phyloP scores from a whole-genome alignment of 2,329 filamentous ascomycete species.

The Akanthomyces dipterigenus region DNA sequence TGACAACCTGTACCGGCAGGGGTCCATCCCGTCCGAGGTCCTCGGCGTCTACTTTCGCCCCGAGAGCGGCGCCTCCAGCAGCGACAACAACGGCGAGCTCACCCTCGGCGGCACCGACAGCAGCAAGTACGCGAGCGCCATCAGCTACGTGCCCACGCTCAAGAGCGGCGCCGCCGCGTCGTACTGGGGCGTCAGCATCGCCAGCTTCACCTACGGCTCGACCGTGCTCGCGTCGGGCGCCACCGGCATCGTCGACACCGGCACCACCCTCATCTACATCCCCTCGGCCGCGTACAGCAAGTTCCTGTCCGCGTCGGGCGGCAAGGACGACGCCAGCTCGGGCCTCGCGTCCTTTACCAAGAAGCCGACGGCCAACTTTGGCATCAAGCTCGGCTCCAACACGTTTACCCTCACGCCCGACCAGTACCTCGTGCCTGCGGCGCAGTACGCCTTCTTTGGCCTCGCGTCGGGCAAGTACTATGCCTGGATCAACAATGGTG shows the following conservation, averaged over 20 bases:
- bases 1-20: constrained; percentile 22
- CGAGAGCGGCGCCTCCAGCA: constrained; percentile 20
- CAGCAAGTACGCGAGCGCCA: constrained; percentile 16
- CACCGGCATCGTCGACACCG: constrained; percentile 21
- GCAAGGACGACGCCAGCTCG: constrained; percentile 18
- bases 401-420: constrained; percentile 22
- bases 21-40: constrained; percentile 22
- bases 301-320: constrained; percentile 22
- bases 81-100: constrained; percentile 20
- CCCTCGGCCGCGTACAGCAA: constrained; percentile 20
- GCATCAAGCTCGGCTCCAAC: constrained; percentile 21
- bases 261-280: constrained; percentile 23
- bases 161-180: constrained; percentile 12
- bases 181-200: constrained; percentile 21
- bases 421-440: constrained; percentile 21
- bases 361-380: constrained; percentile 23
- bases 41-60: constrained; percentile 23
- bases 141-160: constrained; percentile 17
- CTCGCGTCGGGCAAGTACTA: constrained; percentile 22
- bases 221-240: constrained; percentile 14
- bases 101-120: constrained; percentile 19
- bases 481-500: constrained; percentile 22
- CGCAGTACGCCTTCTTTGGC: constrained; percentile 20
- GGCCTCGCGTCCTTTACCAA: constrained; percentile 21
- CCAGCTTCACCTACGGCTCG: constrained; percentile 19